Percentiles rank a stretch among this genome's conserved stretches.
phyloP scores from a whole-genome alignment of 176 grass and related monocot genomes.

The Saccharum officinarum region DNA sequence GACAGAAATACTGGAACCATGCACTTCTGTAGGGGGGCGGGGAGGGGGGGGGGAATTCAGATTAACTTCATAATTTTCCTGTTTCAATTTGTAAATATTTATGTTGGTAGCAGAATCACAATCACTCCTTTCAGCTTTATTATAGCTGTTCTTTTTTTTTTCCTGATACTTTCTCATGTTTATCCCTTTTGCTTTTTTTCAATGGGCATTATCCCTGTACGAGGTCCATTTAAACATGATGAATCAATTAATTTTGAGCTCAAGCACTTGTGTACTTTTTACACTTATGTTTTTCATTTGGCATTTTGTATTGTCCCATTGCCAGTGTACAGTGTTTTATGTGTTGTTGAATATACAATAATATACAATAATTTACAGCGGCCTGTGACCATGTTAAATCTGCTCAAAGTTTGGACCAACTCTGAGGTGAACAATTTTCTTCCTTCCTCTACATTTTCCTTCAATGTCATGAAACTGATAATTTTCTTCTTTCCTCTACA shows the following conservation, averaged over 20 bases:
- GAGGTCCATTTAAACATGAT: slow-evolving; percentile 51
- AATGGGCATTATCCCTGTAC: slow-evolving; percentile 47
- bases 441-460: neutral
- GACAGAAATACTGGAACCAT: slow-evolving; percentile 35
- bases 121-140: slow-evolving; percentile 40
- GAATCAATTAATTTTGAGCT: slow-evolving; percentile 60
- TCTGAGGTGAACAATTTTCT: slow-evolving; percentile 13
- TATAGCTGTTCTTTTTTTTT: slow-evolving; percentile 39
- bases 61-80: slow-evolving; percentile 55
- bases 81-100: slow-evolving; percentile 69
- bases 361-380: neutral
- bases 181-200: slow-evolving; percentile 39
- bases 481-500: neutral
- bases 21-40: slow-evolving; percentile 33
- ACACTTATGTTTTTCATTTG: neutral
- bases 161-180: slow-evolving; percentile 32
- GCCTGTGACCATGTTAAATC: neutral
- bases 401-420: neutral
- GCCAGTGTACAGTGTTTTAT: neutral
- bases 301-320: slow-evolving; percentile 34
- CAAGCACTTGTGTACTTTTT: neutral
- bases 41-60: slow-evolving; percentile 23
- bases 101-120: slow-evolving; percentile 55
- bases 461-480: neutral
- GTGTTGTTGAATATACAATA: neutral